Base-by-base conservation (phyloP, 768 basidiomycete genomes). In the Collybiopsis confluens region DNA sequence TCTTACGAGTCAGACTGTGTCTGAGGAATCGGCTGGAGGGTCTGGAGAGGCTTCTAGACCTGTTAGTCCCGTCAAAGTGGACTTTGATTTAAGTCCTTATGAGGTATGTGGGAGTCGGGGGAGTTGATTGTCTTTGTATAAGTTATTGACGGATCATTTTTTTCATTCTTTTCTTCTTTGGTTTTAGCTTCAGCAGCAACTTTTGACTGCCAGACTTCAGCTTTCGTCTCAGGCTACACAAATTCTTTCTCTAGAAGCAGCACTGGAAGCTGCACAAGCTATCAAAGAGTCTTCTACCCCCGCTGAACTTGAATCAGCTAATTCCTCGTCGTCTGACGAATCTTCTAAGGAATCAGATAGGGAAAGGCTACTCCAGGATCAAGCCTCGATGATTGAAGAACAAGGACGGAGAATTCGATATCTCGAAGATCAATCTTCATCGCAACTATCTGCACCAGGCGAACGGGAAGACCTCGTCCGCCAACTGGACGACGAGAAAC, bases 11-110 rank as follows among this genome's bases (percentile, higher is more conserved):
- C 85, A 90, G 58, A 89, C 82, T 1, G 85, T 96, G 27, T 23
- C 33, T 5, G 87, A 85, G 58, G 85, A 88, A 54, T 72, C 60
- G 47, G 81, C 76, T 57, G 52, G 52, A 24, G 52, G 52, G 15
- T 20, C 27, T 3, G 83, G 81, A 44, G 83, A 82, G 52, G 86
- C 88, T 48, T 86, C 88, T 23, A 75, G 89, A 16, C 88, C 93
- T 1, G 76, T 75, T 5, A 94, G 92, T 68, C 94, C 94, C 0
- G 79, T 80, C 52, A 96, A 95, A 72, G 73, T 97, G 28, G 90
- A 95, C 66, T 95, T 92, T 61, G 90, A 93, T 64, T 83, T 90
- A 82, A 82, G 89, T 1, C 88, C 90, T 2, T 92, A 92, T 58
- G 86, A 92, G 73, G 87, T 88, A 43, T n/a, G n/a, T n/a, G n/a